Evolutionary conservation across 495 filamentous ascomycete species (phyloP).

Genomic region (Penicillium taxi): DNA sequence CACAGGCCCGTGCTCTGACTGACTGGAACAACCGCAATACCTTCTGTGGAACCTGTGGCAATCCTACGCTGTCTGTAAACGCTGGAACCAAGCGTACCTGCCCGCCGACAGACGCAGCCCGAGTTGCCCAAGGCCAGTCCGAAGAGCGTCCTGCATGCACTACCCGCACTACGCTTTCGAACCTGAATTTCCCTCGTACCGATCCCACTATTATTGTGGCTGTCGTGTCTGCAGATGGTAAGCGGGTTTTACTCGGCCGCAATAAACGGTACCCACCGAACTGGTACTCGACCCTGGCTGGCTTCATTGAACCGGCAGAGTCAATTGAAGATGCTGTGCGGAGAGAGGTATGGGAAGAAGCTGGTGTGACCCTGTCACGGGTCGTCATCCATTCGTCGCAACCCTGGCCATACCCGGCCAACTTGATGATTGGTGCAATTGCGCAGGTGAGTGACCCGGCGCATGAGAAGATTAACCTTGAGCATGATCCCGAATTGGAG

Average conservation of each 20-base stretch:
- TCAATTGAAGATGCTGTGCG: conserved; percentile 91
- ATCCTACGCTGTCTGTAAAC: conserved; percentile 75
- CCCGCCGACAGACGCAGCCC: conserved; percentile 63
- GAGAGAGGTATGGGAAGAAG: conserved; percentile 93
- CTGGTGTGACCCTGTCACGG: conserved; percentile 72
- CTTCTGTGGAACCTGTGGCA: conserved; percentile 83
- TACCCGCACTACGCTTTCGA: conserved; percentile 58
- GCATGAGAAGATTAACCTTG: conserved; percentile 72
- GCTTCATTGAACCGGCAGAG: conserved; percentile 93
- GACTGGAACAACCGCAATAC: conserved; percentile 95
- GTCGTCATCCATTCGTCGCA: conserved; percentile 91
- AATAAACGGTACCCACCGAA: conserved; percentile 71
- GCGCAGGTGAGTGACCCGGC: conserved; percentile 68
- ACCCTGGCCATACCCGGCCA: conserved; percentile 84
- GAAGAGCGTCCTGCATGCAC: conserved; percentile 59
- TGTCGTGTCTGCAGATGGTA: conserved; percentile 65
- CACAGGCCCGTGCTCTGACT: conserved; percentile 77
- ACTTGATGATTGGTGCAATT: conserved; percentile 89
- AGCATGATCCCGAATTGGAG: conserved; percentile 85
- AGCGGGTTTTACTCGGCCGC: conserved; percentile 74
- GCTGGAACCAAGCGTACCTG: conserved; percentile 87
- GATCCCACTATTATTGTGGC: conserved; percentile 96
- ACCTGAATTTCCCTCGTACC: conserved; percentile 86
- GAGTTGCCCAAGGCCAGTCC: conserved; percentile 25
- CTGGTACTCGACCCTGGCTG: conserved; percentile 88